Conservation (phyloP, 2,329 filamentous ascomycete species). For the Triangularia verruculosa region DNA sequence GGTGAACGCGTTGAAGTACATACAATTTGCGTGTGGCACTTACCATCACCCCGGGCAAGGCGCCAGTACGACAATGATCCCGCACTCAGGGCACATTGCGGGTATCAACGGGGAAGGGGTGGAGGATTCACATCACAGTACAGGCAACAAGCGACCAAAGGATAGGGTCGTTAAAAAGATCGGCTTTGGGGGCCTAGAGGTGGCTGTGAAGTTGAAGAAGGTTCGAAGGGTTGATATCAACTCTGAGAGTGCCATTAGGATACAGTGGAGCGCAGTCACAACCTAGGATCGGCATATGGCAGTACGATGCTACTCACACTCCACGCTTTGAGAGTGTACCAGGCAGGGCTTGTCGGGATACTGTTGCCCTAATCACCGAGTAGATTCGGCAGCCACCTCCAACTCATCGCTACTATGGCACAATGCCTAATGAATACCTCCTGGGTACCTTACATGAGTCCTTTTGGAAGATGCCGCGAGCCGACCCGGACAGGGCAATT, state of each 20-base stretch:
- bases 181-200: constrained; percentile 8
- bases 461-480: too few relatives aligned
- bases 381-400: too few relatives aligned
- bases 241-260: constrained; percentile 23
- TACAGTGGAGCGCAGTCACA: constrained; percentile 14
- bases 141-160: neutral
- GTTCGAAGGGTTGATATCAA: constrained; percentile 19
- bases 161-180: constrained; percentile 16
- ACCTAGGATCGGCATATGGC: neutral
- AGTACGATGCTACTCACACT: neutral
- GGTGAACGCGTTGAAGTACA: constrained; percentile 10
- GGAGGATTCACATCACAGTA: neutral
- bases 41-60: neutral
- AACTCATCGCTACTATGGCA: too few relatives aligned
- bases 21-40: neutral
- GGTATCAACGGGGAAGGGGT: neutral
- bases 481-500: too few relatives aligned
- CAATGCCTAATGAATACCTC: too few relatives aligned
- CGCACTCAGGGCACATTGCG: neutral
- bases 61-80: neutral
- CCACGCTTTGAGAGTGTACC: too few relatives aligned
- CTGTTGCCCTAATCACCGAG: too few relatives aligned
- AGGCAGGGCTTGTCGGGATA: too few relatives aligned
- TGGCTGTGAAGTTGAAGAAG: constrained; percentile 21
- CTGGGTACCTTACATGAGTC: too few relatives aligned